A percentile compares a stretch with the other conserved stretches of the same genome.
phyloP scores from a whole-genome alignment of 169 alveolate species.

The Plasmodium malariae region DNA sequence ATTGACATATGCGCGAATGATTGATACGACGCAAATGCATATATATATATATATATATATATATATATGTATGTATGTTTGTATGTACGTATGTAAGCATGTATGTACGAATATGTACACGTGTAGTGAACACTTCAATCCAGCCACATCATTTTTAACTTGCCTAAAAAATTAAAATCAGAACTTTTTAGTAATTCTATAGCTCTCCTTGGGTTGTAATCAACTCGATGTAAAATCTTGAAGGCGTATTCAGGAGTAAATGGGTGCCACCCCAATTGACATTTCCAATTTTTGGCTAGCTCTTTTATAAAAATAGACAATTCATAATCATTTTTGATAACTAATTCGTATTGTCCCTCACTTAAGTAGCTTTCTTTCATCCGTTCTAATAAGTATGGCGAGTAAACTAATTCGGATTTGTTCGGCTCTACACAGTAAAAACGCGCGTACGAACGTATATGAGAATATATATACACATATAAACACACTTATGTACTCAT shows the following conservation, averaged over 20 bases:
- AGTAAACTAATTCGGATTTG: slow-evolving; percentile 88
- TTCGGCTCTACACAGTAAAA: slow-evolving; percentile 54
- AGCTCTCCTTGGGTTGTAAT: slow-evolving; percentile 90
- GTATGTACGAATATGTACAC: background rate
- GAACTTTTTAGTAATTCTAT: slow-evolving; percentile 88
- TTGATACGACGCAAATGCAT: background rate
- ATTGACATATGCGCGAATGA: background rate
- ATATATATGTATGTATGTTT: too few species aligned
- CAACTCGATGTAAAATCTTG: slow-evolving; percentile 89
- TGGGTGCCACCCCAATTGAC: slow-evolving; percentile 91
- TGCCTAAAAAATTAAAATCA: slow-evolving; percentile 85
- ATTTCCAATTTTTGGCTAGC: slow-evolving; percentile 90
- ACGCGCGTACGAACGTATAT: too few species aligned
- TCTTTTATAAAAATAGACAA: slow-evolving; percentile 87
- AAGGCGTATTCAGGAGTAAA: slow-evolving; percentile 91
- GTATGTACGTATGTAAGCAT: background rate
- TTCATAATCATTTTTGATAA: slow-evolving; percentile 86
- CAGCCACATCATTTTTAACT: background rate
- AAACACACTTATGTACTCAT: background rate
- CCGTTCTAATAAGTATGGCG: slow-evolving; percentile 88
- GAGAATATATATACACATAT: background rate
- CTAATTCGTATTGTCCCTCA: slow-evolving; percentile 86
- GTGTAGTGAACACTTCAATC: background rate
- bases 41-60: background rate
- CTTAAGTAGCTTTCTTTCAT: slow-evolving; percentile 80